A percentile compares a stretch with the other conserved stretches of the same genome.
Evolutionary conservation across 306 rosid species (phyloP).

Genomic region (Trifolium repens): DNA sequence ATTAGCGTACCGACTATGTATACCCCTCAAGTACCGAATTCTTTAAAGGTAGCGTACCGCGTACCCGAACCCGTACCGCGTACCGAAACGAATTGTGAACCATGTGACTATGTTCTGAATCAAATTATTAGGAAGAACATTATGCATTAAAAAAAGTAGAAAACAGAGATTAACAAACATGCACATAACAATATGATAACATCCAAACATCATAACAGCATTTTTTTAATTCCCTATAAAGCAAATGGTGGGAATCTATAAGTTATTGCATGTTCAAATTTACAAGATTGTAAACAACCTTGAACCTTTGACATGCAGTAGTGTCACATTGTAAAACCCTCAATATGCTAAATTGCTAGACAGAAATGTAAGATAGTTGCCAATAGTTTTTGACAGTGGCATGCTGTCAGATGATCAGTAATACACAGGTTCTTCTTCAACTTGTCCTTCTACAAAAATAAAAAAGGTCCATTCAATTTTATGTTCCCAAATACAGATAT

Average conservation of each 20-base stretch:
- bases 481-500: background rate
- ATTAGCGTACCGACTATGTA: too few relatives aligned
- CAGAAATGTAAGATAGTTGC: background rate
- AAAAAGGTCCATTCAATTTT: background rate
- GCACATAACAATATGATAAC: background rate
- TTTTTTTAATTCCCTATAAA: background rate
- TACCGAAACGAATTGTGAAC: too few relatives aligned
- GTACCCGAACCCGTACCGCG: too few relatives aligned
- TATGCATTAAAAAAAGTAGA: background rate
- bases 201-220: background rate
- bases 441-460: background rate
- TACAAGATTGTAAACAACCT: background rate
- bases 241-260: background rate
- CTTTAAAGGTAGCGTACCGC: too few relatives aligned
- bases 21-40: too few relatives aligned
- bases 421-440: background rate
- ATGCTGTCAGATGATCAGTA: background rate
- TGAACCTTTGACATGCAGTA: background rate
- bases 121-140: background rate
- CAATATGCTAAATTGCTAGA: background rate
- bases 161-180: background rate
- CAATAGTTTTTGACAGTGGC: background rate
- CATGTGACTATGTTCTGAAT: too few relatives aligned
- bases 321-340: background rate
- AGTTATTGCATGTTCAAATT: background rate